These are phyloP conservation scores for Verticillium zaregamsianum DNA, from an alignment of 2,329 filamentous ascomycete genomes.

Conservation along the genomic window DNA sequence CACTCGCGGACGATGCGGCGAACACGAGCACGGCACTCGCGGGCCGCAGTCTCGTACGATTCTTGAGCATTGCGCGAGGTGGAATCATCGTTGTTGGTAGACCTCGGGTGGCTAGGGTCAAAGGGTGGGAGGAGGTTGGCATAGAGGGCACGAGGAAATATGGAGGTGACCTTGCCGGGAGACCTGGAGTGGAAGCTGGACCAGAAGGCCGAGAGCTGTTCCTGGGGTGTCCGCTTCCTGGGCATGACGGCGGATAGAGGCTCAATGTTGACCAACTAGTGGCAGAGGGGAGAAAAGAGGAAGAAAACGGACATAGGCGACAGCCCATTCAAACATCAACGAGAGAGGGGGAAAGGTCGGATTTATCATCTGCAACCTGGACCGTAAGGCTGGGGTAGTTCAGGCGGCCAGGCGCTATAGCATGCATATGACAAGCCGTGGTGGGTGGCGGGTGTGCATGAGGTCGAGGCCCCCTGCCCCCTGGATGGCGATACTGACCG, in stretches of 20 bases:
- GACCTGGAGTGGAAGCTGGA: conserved; percentile 33
- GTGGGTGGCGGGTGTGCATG: too few species aligned
- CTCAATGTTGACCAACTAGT: background rate
- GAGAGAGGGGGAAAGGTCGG: background rate
- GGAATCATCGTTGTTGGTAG: conserved; percentile 16
- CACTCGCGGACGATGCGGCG: conserved; percentile 35
- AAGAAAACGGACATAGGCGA: background rate
- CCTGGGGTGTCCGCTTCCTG: conserved; percentile 29
- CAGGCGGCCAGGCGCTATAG: background rate
- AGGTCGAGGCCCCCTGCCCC: too few species aligned
- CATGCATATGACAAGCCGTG: background rate
- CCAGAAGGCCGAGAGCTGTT: conserved; percentile 37
- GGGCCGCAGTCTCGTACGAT: conserved; percentile 36
- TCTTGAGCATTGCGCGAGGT: conserved; percentile 43
- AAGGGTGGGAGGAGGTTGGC: conserved; percentile 22
- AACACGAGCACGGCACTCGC: conserved; percentile 34
- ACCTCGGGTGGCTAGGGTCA: conserved; percentile 24
- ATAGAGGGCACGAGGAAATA: conserved; percentile 38
- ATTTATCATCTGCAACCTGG: background rate
- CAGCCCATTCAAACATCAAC: too few species aligned
- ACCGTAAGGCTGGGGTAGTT: background rate
- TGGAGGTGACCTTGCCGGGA: conserved; percentile 38
- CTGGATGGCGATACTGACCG: too few species aligned
- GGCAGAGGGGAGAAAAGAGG: background rate
- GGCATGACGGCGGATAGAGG: background rate